phyloP scores from a whole-genome alignment of 2,329 filamentous ascomycete species.

The Aspergillus proliferans region DNA sequence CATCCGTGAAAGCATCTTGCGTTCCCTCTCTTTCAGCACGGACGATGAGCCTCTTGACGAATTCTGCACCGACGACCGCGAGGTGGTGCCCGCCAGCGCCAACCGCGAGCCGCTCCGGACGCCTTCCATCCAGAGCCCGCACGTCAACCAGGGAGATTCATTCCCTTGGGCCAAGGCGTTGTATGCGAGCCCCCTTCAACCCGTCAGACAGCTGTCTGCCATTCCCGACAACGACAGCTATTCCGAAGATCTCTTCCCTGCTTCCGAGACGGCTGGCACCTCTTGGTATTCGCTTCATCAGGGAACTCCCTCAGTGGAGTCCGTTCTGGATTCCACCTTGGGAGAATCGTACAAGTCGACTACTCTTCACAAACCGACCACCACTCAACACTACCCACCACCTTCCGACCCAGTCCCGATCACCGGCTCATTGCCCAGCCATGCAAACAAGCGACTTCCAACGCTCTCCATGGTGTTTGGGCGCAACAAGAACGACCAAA shows the following conservation, averaged over 20 bases:
- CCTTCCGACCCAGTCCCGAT: constrained; percentile 64
- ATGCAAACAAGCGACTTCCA: constrained; percentile 54
- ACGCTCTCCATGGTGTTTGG: constrained; percentile 77
- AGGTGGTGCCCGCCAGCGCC: constrained; percentile 69
- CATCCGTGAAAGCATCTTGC: constrained; percentile 69
- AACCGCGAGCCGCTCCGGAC: constrained; percentile 94
- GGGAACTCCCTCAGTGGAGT: constrained; percentile 75
- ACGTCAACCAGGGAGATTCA: constrained; percentile 65
- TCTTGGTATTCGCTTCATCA: constrained; percentile 75
- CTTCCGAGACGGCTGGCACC: constrained; percentile 57
- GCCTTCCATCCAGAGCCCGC: constrained; percentile 85
- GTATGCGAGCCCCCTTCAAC: constrained; percentile 64
- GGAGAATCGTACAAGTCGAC: constrained; percentile 75
- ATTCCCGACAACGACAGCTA: constrained; percentile 76
- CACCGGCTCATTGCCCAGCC: constrained; percentile 66
- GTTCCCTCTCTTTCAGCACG: constrained; percentile 85
- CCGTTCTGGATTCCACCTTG: constrained; percentile 75
- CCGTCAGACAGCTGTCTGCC: constrained; percentile 74
- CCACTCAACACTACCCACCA: constrained; percentile 36
- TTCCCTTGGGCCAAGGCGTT: constrained; percentile 95
- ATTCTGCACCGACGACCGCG: constrained; percentile 78
- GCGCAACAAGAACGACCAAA: constrained; percentile 61
- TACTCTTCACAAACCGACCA: constrained; percentile 42
- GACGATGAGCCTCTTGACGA: constrained; percentile 88
- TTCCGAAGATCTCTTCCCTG: constrained; percentile 77